Base-by-base conservation (phyloP, 768 basidiomycete genomes). In the Russula foetens region DNA sequence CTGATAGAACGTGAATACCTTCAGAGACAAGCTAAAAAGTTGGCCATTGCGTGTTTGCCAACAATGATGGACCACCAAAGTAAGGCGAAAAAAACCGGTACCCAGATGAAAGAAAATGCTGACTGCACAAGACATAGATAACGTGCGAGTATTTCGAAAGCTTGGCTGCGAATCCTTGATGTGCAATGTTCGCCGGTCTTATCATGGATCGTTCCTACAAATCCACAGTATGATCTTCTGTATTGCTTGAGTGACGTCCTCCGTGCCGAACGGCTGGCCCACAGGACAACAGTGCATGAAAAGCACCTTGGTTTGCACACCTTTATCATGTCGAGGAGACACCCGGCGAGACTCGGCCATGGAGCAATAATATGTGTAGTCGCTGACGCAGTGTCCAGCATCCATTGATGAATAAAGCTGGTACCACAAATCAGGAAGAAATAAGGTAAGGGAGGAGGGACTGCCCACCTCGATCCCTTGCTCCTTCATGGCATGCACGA, bases 351-450 rank as follows among this genome's bases (percentile, higher is more conserved):
- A 78, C 68, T 88, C 86, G 7, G 85, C 85, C 24, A 88, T 76
- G 11, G 85, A 87, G 66, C 85, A 84, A 68, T 86, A 89, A 68
- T 85, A 88, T 62, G 85, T 80, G 69, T 85, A 89, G 72, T 89
- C 87, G 67, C 84, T 86, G 15, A 88, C 72, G 69, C 85, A 89
- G 67, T 85, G 84, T 0, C 87, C 87, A n/a, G 86, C 83, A 67
- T 89, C 88, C 75, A 82, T 79, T 4, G 87, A 88, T 17, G 83
- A 77, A 68, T 83, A 81, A 21, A 88, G 81, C 72, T 83, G 75
- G 82, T 85, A 66, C 41, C 24, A 12, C 29, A 19, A 24, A 38
- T 49, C 46, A 48, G 28, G 8, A 35, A 54, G 51, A 23, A 33
- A 52, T 50, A 56, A 43, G 44, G 50, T 7, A n/a, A 35, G 21